Evolutionary conservation across 345 rosid genomes (phyloP).

Genomic region (Lumnitzera littorea): DNA sequence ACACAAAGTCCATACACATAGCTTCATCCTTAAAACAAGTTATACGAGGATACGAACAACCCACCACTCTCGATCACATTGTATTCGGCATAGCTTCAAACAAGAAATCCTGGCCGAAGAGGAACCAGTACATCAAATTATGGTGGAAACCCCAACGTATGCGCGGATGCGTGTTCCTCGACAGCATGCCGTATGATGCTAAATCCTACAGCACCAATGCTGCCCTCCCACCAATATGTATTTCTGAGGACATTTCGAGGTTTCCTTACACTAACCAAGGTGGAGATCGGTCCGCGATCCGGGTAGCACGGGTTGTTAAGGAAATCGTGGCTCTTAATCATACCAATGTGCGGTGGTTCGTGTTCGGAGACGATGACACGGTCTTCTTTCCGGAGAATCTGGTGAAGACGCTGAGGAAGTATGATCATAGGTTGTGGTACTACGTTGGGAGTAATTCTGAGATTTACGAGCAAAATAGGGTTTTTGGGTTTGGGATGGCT

Average conservation of each 20-base stretch:
- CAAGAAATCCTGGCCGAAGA: conserved; percentile 48
- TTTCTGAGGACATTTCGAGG: conserved; percentile 56
- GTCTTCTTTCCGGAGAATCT: conserved; percentile 60
- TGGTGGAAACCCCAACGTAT: conserved; percentile 58
- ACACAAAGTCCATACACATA: too few relatives aligned
- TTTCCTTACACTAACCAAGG: conserved; percentile 36
- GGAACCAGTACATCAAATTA: conserved; percentile 40
- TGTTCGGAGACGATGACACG: conserved; percentile 93
- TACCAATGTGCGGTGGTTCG: conserved; percentile 74
- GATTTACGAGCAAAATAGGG: conserved; percentile 64
- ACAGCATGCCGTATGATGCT: conserved; percentile 14
- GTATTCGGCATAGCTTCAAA: conserved; percentile 63
- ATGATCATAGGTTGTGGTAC: conserved; percentile 75
- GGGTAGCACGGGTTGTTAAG: conserved; percentile 65
- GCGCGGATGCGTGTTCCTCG: conserved; percentile 71
- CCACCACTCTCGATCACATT: conserved; percentile 69
- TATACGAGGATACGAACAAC: neutral
- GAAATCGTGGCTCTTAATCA: conserved; percentile 42
- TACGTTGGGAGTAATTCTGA: conserved; percentile 74
- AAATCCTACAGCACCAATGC: neutral
- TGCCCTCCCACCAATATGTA: conserved; percentile 24
- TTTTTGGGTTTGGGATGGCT: conserved; percentile 78
- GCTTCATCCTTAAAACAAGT: too few relatives aligned
- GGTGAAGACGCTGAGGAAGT: conserved; percentile 48
- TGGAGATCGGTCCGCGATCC: conserved; percentile 47